Conservation (phyloP, 441 rosid species). For the Erysimum cheiri region DNA sequence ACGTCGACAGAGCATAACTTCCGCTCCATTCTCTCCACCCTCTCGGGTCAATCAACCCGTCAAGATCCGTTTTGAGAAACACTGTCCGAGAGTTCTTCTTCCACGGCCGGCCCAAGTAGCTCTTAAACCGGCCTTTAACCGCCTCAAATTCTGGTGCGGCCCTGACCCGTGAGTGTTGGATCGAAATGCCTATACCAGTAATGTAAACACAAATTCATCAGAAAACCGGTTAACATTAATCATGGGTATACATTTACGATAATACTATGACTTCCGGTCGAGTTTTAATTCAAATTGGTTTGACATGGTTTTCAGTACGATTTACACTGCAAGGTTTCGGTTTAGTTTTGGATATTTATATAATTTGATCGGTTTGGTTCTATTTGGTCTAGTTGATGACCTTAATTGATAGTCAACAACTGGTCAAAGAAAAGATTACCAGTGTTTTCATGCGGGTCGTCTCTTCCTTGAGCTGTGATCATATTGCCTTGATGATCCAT, state of each 20-base stretch:
- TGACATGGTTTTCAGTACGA: neutral
- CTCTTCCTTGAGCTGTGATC: conserved; percentile 72
- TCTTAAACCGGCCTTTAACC: conserved; percentile 46
- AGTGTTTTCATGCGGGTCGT: conserved; percentile 51
- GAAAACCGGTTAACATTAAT: conserved; percentile 11
- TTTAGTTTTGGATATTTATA: neutral
- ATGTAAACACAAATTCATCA: neutral
- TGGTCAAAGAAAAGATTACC: neutral
- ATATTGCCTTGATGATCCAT: conserved; percentile 58
- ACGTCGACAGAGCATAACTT: conserved; percentile 56
- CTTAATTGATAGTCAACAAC: neutral
- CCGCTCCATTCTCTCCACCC: conserved; percentile 76
- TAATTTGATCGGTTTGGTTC: neutral
- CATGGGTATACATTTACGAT: neutral
- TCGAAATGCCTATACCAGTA: conserved; percentile 48
- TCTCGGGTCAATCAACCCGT: conserved; percentile 56
- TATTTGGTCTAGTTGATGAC: neutral
- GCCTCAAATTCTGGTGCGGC: conserved; percentile 49
- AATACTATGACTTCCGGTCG: neutral
- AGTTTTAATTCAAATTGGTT: neutral
- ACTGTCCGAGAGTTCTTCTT: conserved; percentile 64
- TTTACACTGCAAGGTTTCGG: neutral
- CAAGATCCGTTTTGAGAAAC: conserved; percentile 59
- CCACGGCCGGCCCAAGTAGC: conserved; percentile 75
- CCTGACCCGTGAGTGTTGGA: conserved; percentile 53